phyloP scores from a whole-genome alignment of 805 yeast species.

The Candida wancherniae region DNA sequence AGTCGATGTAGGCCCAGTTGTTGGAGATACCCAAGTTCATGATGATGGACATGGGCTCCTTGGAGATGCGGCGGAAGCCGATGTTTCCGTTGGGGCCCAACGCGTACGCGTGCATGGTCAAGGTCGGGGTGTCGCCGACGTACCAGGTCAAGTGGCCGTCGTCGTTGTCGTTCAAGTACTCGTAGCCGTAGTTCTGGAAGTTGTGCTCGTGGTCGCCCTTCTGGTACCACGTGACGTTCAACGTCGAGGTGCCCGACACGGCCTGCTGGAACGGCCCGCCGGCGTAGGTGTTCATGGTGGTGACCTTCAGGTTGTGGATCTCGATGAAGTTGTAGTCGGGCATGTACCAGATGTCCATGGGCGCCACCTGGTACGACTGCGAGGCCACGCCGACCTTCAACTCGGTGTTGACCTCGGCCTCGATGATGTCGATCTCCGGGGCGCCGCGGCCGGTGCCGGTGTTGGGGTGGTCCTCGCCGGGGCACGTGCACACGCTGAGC shows the following conservation, averaged over 20 bases:
- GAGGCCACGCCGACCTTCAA: slow-evolving; percentile 21
- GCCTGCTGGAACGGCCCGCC: slow-evolving; percentile 40
- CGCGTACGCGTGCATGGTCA: slow-evolving; percentile 67
- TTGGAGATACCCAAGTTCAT: slow-evolving; percentile 87
- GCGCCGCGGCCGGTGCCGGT: slow-evolving; percentile 37
- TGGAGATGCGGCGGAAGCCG: slow-evolving; percentile 73
- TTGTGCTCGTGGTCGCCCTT: slow-evolving; percentile 13
- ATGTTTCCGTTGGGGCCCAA: slow-evolving; percentile 89
- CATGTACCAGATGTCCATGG: slow-evolving; percentile 40
- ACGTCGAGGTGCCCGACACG: slow-evolving; percentile 31
- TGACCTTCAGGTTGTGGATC: slow-evolving; percentile 23
- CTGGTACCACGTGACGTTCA: slow-evolving; percentile 36
- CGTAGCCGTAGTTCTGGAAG: slow-evolving; percentile 34
- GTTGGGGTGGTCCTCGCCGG: slow-evolving; percentile 35
- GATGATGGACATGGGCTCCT: slow-evolving; percentile 90
- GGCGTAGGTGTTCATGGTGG: slow-evolving; percentile 34
- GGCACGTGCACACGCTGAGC: slow-evolving; percentile 30
- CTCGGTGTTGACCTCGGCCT: slow-evolving; percentile 18
- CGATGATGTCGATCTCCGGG: slow-evolving; percentile 27
- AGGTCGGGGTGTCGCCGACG: slow-evolving; percentile 49
- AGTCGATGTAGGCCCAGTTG: slow-evolving; percentile 91
- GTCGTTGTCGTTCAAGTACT: slow-evolving; percentile 26
- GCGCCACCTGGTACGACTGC: slow-evolving; percentile 41
- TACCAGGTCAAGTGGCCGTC: slow-evolving; percentile 33
- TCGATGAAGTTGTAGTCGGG: slow-evolving; percentile 35